Conservation (phyloP, 2,329 filamentous ascomycete species). For the Cladosporium colombiae region DNA sequence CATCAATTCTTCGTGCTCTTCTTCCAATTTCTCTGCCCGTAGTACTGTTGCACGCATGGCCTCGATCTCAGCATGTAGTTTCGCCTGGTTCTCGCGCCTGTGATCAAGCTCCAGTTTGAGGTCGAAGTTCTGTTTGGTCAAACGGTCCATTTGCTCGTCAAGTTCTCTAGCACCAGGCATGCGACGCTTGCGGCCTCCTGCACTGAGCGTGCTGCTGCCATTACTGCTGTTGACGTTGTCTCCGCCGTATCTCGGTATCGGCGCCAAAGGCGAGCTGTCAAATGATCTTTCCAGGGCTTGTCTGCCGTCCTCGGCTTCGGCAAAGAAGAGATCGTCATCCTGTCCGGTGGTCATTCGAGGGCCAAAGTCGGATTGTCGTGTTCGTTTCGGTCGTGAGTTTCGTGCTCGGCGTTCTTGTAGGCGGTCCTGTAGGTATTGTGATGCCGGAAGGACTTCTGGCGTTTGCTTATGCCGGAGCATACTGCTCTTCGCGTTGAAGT, state of each 20-base stretch:
- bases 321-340: constrained; percentile 41
- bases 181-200: constrained; percentile 24
- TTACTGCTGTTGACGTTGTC: constrained; percentile 26
- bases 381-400: constrained; percentile 34
- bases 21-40: constrained; percentile 36
- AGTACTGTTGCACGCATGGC: constrained; percentile 55
- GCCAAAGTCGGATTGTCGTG: constrained; percentile 38
- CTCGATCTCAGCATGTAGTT: constrained; percentile 60
- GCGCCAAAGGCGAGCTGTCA: constrained; percentile 33
- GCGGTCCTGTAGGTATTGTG: constrained; percentile 38
- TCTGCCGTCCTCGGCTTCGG: constrained; percentile 33
- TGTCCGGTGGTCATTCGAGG: constrained; percentile 26
- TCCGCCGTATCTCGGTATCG: constrained; percentile 23
- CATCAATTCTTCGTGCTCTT: constrained; percentile 52
- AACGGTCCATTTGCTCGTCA: constrained; percentile 66
- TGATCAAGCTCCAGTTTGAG: constrained; percentile 73
- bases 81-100: constrained; percentile 63
- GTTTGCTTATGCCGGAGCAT: constrained; percentile 15
- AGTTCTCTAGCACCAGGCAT: constrained; percentile 65
- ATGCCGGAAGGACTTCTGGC: constrained; percentile 32
- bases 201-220: constrained; percentile 6
- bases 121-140: constrained; percentile 77
- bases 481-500: constrained; percentile 13
- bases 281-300: constrained; percentile 25
- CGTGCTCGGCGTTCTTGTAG: constrained; percentile 37